A percentile compares a stretch with the other conserved stretches of the same genome.
Evolutionary conservation across 768 basidiomycete genomes (phyloP).

Genomic region (Rhizopogon vesiculosus): DNA sequence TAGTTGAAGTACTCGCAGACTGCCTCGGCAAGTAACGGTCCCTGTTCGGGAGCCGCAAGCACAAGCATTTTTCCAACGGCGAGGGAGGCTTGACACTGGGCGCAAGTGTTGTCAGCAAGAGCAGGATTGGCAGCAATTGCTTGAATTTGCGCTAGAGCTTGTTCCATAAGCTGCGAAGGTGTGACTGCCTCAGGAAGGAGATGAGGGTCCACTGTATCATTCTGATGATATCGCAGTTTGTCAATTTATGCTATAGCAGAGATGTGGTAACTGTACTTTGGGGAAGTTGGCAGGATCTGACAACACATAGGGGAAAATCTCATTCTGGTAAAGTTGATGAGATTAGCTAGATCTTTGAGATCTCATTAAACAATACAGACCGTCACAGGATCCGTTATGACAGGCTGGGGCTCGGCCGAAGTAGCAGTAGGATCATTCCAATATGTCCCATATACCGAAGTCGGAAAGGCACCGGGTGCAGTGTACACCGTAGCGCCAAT

Average conservation of each 20-base stretch:
- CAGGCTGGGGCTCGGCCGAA: constrained; percentile 63
- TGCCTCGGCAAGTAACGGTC: constrained; percentile 34
- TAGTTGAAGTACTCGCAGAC: constrained; percentile 41
- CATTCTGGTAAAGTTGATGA: constrained; percentile 33
- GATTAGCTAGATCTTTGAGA: background rate
- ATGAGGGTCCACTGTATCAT: constrained; percentile 41
- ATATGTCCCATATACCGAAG: constrained; percentile 53
- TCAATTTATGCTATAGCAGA: no score
- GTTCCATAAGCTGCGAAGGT: constrained; percentile 29
- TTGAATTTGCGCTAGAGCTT: constrained; percentile 34
- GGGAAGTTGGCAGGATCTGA: constrained; percentile 63
- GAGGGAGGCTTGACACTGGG: constrained; percentile 34
- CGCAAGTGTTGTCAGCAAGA: constrained; percentile 32
- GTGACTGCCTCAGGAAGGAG: constrained; percentile 35
- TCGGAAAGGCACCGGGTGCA: constrained; percentile 59
- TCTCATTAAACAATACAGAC: constrained; percentile 29
- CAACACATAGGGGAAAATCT: constrained; percentile 50
- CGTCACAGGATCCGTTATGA: constrained; percentile 63
- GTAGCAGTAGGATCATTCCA: constrained; percentile 70
- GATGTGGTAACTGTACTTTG: constrained; percentile 18
- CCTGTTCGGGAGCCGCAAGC: constrained; percentile 36
- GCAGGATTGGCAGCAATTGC: constrained; percentile 34
- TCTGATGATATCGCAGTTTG: constrained; percentile 17
- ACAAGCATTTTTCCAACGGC: constrained; percentile 39
- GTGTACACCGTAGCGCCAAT: constrained; percentile 42